Evolutionary conservation across 2,329 filamentous ascomycete species (phyloP).

Genomic region (Aspergillus fructus): DNA sequence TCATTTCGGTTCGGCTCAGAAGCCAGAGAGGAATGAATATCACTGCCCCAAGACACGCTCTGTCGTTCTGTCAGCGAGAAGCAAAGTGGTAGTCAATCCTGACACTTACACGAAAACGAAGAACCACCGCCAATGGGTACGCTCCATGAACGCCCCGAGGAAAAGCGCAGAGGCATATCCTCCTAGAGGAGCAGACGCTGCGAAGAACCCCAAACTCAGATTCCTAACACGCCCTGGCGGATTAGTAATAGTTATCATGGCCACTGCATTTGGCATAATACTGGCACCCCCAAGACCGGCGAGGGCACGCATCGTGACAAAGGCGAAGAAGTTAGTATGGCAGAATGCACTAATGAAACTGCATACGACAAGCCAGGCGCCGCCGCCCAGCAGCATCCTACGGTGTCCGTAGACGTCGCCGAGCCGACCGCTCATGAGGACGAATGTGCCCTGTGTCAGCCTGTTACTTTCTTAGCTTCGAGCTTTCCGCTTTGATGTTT

Average conservation of each 20-base stretch:
- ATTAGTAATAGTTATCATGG: conserved; percentile 50
- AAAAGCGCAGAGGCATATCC: conserved; percentile 46
- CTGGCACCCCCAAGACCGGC: conserved; percentile 53
- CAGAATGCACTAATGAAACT: conserved; percentile 53
- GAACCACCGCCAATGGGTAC: conserved; percentile 42
- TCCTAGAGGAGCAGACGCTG: conserved; percentile 49
- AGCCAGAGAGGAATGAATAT: conserved; percentile 25
- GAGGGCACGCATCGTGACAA: conserved; percentile 47
- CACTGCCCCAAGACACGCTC: conserved; percentile 24
- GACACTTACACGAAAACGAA: conserved; percentile 40
- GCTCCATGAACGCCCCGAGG: conserved; percentile 39
- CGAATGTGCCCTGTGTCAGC: conserved; percentile 57
- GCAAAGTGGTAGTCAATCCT: too few species aligned
- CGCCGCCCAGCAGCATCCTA: conserved; percentile 54
- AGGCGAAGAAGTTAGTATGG: conserved; percentile 39
- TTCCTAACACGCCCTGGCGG: conserved; percentile 49
- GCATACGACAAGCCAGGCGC: conserved; percentile 57
- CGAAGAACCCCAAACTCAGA: conserved; percentile 49
- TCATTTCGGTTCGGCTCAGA: conserved; percentile 29
- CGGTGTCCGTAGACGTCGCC: conserved; percentile 61
- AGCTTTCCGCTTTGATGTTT: neutral
- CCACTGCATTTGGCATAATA: conserved; percentile 55
- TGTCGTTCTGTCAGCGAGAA: conserved; percentile 4
- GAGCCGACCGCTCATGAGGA: conserved; percentile 57
- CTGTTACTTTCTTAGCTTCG: conserved; percentile 23